Base-by-base conservation (phyloP, 805 yeast species). In the Ogataea corticis region DNA sequence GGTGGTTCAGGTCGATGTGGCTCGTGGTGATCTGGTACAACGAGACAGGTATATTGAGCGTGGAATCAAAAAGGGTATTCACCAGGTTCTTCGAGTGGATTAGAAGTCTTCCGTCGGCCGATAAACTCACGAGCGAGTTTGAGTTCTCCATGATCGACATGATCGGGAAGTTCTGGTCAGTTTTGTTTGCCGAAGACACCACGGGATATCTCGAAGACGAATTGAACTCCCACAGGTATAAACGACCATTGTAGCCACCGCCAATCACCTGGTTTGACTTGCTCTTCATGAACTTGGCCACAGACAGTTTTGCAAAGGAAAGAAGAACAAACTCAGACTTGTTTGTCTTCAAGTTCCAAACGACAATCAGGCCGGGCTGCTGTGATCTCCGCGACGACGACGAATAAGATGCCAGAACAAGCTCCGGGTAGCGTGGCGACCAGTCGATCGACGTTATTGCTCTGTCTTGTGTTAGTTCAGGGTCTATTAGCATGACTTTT, bases 191-290 rank as follows among this genome's bases (percentile, higher is more conserved):
- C 4, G 54, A 45, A 12, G 56, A 35, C 7, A 56, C 37, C 11
- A 51, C 44, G 2, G 65, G 66, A 37, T 55, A 61, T 38, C 59
- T 47, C n/a, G 65, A 54, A n/a, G 27, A 10, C 3, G 63, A 73
- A 49, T 51, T 45, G 35, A 62, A 52, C 30, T 78, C 77, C 82
- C 83, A 80, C 7, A 76, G 59, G n/a, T 71, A 72, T 1, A 80
- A 37, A 40, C 69, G 69, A 0, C 86, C 85, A 52, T 75, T 74
- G 14, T 56, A 55, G 4, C 79, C 68, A 0, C 83, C 80, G 0
- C 73, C 83, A 21, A 76, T 57, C 1, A 81, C 61, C 41, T 70
- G 66, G 39, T 67, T 64, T 1, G 75, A 59, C 17, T 68, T 63
- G 13, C 59, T 49, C 10, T 56, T 56, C 25, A 76, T 73, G 47